Conservation (phyloP, 2,329 filamentous ascomycete genomes). For the Apiospora marii region DNA sequence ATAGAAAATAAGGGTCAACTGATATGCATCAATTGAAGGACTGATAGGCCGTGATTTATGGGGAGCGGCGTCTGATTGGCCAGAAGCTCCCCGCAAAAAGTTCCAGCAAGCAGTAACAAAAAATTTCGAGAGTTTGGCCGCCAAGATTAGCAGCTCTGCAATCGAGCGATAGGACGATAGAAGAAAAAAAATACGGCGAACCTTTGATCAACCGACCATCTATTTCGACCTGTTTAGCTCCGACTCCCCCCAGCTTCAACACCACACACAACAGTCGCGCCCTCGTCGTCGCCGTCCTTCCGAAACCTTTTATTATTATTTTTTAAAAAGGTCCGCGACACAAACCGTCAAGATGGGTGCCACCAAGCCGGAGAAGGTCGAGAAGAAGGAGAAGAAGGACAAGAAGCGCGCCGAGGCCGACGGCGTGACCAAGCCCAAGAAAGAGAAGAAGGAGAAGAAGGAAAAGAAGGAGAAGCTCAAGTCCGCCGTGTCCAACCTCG, state of each 20-base stretch:
- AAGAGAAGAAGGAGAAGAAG: constrained; percentile 70
- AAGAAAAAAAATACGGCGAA: constrained; percentile 6
- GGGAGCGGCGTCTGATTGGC: neutral
- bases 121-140: constrained; percentile 20
- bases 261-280: neutral
- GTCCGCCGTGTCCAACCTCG: constrained; percentile 62
- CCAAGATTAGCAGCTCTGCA: constrained; percentile 13
- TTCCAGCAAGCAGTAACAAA: constrained; percentile 4
- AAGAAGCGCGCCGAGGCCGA: constrained; percentile 62
- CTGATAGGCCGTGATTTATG: neutral
- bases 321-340: neutral
- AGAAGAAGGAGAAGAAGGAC: constrained; percentile 66
- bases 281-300: neutral
- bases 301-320: neutral
- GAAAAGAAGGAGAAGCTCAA: constrained; percentile 78
- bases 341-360: constrained; percentile 38
- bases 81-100: constrained; percentile 18
- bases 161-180: constrained; percentile 15
- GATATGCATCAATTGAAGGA: constrained; percentile 22
- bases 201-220: neutral
- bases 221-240: constrained; percentile 6
- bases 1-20: neutral
- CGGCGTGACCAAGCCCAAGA: constrained; percentile 63
- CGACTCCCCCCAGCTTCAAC: no score
- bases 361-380: constrained; percentile 48